phyloP scores from a whole-genome alignment of 495 filamentous ascomycete species.

The Talaromyces stipitatus region DNA sequence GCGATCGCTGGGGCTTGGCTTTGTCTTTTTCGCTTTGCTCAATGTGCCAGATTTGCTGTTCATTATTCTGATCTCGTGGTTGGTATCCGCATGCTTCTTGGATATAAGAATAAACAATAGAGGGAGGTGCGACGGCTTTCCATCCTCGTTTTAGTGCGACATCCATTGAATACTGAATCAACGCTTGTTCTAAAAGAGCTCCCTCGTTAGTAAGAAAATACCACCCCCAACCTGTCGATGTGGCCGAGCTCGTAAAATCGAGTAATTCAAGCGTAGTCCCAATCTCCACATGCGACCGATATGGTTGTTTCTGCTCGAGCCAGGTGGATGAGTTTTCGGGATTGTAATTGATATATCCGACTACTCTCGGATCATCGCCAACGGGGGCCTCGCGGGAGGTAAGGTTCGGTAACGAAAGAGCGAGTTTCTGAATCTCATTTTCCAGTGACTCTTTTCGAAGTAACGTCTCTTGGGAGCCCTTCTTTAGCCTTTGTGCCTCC shows the following conservation, averaged over 20 bases:
- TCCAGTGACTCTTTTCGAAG: constrained; percentile 49
- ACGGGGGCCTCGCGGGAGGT: constrained; percentile 69
- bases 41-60: constrained; percentile 83
- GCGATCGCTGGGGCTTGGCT: constrained; percentile 57
- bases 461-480: constrained; percentile 51
- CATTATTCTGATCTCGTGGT: constrained; percentile 80
- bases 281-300: constrained; percentile 71
- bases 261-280: constrained; percentile 71
- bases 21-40: constrained; percentile 55
- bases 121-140: constrained; percentile 72
- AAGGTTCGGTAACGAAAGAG: constrained; percentile 77
- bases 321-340: constrained; percentile 44
- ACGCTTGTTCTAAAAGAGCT: constrained; percentile 84
- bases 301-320: constrained; percentile 39
- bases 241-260: constrained; percentile 74
- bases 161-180: constrained; percentile 75
- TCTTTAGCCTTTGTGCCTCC: constrained; percentile 65
- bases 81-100: constrained; percentile 87
- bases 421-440: constrained; percentile 64
- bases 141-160: constrained; percentile 65
- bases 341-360: constrained; percentile 71
- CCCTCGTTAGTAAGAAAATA: constrained; percentile 88
- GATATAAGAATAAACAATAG: constrained; percentile 87
- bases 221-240: constrained; percentile 89
- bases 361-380: constrained; percentile 49